These are phyloP conservation scores for Pythium sp. DNA, from an alignment of 352 stramenopile species.

Conservation along the genomic window DNA sequence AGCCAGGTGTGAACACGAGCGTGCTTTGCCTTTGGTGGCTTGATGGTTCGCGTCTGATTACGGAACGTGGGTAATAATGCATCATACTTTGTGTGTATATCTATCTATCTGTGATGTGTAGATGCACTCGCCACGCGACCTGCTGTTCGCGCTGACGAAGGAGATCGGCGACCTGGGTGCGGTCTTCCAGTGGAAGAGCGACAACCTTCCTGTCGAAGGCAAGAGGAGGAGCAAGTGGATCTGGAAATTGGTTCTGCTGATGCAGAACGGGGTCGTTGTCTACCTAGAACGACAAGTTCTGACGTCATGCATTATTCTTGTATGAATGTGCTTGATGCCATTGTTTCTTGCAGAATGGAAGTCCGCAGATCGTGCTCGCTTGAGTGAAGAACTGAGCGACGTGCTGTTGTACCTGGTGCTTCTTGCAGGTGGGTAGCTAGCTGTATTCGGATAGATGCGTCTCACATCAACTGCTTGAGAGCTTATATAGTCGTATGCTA, in stretches of 20 bases:
- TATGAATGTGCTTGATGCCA: background rate
- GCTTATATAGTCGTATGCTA: too few relatives aligned
- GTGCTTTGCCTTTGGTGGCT: background rate
- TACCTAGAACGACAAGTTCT: background rate
- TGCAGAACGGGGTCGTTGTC: too few relatives aligned
- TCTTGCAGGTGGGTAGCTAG: conserved; percentile 53
- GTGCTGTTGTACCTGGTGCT: conserved; percentile 95
- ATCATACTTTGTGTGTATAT: background rate
- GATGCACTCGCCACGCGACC: conserved; percentile 82
- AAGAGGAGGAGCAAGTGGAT: background rate
- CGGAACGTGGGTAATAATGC: background rate
- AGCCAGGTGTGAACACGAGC: conserved; percentile 10
- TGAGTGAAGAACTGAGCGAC: conserved; percentile 95
- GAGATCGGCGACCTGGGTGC: conserved; percentile 94
- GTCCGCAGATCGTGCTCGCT: conserved; percentile 77
- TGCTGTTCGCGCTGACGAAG: conserved; percentile 92
- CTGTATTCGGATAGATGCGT: background rate
- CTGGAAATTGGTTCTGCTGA: background rate
- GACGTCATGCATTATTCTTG: background rate
- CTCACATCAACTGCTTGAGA: too few relatives aligned
- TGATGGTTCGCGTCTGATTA: background rate
- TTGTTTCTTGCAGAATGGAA: conserved; percentile 48
- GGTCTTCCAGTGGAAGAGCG: conserved; percentile 93
- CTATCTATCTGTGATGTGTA: conserved; percentile 3
- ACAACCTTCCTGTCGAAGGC: conserved; percentile 58